Base-by-base conservation (phyloP, 2,329 filamentous ascomycete genomes). In the Alternaria gansuensis region DNA sequence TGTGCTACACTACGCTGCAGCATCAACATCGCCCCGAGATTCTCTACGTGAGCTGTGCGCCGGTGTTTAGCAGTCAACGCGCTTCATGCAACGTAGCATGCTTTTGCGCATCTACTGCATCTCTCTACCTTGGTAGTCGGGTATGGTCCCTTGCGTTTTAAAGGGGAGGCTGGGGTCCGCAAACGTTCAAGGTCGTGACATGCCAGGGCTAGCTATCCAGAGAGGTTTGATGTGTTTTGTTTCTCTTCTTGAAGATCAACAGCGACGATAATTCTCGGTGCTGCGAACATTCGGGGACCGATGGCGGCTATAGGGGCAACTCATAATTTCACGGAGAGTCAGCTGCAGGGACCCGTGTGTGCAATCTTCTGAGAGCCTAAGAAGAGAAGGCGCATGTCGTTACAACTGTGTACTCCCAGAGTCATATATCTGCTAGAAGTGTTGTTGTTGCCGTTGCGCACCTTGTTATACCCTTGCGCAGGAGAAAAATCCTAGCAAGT, bases 201-300 rank as follows among this genome's bases (percentile, higher is more conserved):
- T 23, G 31, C 29, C 13, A 33, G 44, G 31, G 31, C 29, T 10
- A 13, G 31, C 29, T 10, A 13, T 31, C 44, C 44, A n/a, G 44
- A n/a, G 29, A 48, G 31, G 13, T 48, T 24, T 48, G 28, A 48
- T 48, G 29, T 48, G 21, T 48, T 48, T 48, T 48, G 21, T 48
- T 26, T n/a, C 36, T 21, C 13, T 36, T n/a, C 36, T 13, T 26
- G 21, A 7, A 24, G 11, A 26, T 24, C 44, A 46, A 17, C 44
- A 34, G 21, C 44, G 21, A 33, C 13, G 14, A 23, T 36, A 34
- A 14, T 24, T 17, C 7, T 24, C 29, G 23, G 31, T 26, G 5
- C 23, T 48, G 21, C 31, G n/a, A 48, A 21, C 17, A 34, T 36
- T 34, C 29, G 44, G 44, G 13, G 26, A 11, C 29, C 13, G 44